Base-by-base conservation (phyloP, 2,329 filamentous ascomycete species). In the Penicillium verrucosum region DNA sequence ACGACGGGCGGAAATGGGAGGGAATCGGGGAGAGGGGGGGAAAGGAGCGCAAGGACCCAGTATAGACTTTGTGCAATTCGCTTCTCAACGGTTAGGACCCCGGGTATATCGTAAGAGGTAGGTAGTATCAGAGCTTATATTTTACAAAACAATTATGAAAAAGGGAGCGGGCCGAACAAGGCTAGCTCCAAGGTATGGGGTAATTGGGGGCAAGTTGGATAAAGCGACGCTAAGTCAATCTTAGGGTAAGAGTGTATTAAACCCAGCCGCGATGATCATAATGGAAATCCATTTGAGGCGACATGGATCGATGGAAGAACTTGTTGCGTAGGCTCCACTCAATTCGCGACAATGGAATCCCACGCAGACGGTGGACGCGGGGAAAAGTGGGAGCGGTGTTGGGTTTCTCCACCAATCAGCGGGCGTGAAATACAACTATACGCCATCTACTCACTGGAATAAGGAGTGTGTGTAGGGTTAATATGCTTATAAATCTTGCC, bases 361-460 rank as follows among this genome's bases (percentile, higher is more conserved):
- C 36, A 45, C 34, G 45, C 51, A 52, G 61, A 60, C 58, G 59
- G 59, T 56, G 58, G 56, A 56, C 51, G 59, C 64, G 68, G 68
- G 59, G 55, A 56, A 58, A 48, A 42, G 25, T 41, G 40, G 51
- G 52, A 60, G 42, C 64, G 61, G 64, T 38, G 57, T 51, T 51
- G 48, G 42, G 61, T 71, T 73, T 65, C 64, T 73, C 70, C 70
- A 66, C 70, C 70, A 73, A 73, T 73, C 58, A 70, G 9, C n/a
- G n/a, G 3, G 5, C 16, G 2, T 5, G 4, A 25, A 4, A 40
- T 25, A 16, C 11, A n/a, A 29, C 11, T 40, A 44, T 18, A 27
- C 42, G 18, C 4, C n/a, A 18, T 44, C 29, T 16, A 21, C 11
- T 6, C 5, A 29, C 14, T 29, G n/a, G 16, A 29, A 40, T 21